Evolutionary conservation across 495 filamentous ascomycete genomes (phyloP).

Genomic region (Cudoniella acicularis): DNA sequence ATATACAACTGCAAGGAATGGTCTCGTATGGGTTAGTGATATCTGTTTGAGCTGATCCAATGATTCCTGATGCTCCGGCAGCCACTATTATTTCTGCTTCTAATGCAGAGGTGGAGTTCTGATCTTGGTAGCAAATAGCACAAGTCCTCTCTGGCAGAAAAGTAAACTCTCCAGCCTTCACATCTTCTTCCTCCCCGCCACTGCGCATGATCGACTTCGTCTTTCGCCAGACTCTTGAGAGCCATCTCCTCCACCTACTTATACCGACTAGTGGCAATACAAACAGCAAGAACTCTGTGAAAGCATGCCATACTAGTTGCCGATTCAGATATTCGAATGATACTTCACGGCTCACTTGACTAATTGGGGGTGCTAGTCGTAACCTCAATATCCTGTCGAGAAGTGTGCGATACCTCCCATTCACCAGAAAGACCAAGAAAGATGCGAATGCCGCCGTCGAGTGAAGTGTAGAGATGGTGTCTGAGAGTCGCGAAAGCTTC

Average conservation of each 20-base stretch:
- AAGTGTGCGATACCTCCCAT: constrained; percentile 86
- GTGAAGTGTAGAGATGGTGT: constrained; percentile 64
- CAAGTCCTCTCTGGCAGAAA: constrained; percentile 93
- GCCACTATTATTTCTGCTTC: constrained; percentile 68
- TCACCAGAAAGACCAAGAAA: constrained; percentile 85
- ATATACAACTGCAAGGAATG: constrained; percentile 85
- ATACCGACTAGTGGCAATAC: constrained; percentile 92
- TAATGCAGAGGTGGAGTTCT: constrained; percentile 63
- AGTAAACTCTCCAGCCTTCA: constrained; percentile 66
- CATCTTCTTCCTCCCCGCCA: constrained; percentile 42
- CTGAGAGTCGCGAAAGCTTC: constrained; percentile 63
- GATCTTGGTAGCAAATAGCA: constrained; percentile 95
- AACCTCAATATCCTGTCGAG: constrained; percentile 84
- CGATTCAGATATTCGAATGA: constrained; percentile 97
- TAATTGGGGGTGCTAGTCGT: constrained; percentile 76
- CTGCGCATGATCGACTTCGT: constrained; percentile 58
- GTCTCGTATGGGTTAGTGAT: constrained; percentile 96
- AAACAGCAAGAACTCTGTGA: constrained; percentile 96
- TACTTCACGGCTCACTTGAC: constrained; percentile 81
- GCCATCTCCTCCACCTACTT: constrained; percentile 86
- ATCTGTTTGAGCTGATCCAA: constrained; percentile 88
- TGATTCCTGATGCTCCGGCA: constrained; percentile 62
- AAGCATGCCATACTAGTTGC: constrained; percentile 97
- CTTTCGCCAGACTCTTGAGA: constrained; percentile 77
- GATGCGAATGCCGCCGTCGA: constrained; percentile 76